Percentiles rank a stretch among this genome's conserved stretches.
phyloP scores from a whole-genome alignment of 306 rosid genomes.

The Malus asiatica region DNA sequence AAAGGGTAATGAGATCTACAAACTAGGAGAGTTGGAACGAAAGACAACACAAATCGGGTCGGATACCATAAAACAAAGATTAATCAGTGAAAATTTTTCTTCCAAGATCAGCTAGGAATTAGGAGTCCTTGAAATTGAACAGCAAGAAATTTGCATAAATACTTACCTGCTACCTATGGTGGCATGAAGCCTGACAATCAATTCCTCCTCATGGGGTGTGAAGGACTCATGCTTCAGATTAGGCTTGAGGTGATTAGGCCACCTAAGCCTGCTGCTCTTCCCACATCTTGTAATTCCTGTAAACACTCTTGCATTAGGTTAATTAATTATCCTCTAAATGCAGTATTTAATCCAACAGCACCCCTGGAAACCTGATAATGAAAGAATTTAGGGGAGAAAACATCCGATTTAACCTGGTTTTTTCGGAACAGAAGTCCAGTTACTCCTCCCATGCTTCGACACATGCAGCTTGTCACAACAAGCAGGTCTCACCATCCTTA shows the following conservation, averaged over 20 bases:
- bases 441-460: conserved; percentile 49
- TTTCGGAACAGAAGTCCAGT: conserved; percentile 57
- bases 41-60: background rate
- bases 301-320: conserved; percentile 3
- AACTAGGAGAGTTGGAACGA: background rate
- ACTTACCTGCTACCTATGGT: conserved; percentile 93
- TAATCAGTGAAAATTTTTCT: background rate
- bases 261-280: conserved; percentile 64
- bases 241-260: conserved; percentile 46
- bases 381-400: background rate
- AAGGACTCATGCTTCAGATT: conserved; percentile 65
- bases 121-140: background rate
- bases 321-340: background rate
- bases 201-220: conserved; percentile 77
- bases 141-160: background rate
- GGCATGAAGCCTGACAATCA: conserved; percentile 81
- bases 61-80: background rate
- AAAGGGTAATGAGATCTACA: background rate
- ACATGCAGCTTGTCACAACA: conserved; percentile 46
- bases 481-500: conserved; percentile 52
- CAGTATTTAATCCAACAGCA: background rate
- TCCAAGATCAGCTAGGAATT: background rate
- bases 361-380: background rate
- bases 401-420: conserved; percentile 43
- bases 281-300: conserved; percentile 74